Conservation (phyloP, 1,284 basidiomycete genomes). For the Naganishia cerealis region DNA sequence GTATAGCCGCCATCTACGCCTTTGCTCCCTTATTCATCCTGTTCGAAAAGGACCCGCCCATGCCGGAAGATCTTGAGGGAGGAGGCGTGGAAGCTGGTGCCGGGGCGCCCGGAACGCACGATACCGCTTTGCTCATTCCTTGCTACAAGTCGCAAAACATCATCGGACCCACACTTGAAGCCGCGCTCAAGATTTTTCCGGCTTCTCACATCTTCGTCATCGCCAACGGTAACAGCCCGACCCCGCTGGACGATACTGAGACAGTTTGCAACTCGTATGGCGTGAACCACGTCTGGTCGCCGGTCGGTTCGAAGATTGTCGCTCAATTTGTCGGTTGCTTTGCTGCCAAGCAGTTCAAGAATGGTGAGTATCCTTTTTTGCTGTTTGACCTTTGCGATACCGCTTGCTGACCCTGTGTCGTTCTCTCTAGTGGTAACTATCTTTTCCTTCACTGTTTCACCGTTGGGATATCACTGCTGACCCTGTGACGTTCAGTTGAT, state of each 20-base stretch:
- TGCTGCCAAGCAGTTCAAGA: slow-evolving; percentile 22
- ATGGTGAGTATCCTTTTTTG: neutral
- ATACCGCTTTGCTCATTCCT: slow-evolving; percentile 16
- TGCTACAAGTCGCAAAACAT: slow-evolving; percentile 20
- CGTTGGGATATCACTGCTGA: too few relatives aligned
- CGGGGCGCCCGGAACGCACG: slow-evolving; percentile 5
- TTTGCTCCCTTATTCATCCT: slow-evolving; percentile 17
- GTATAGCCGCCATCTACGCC: slow-evolving; percentile 17
- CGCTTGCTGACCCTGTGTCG: too few relatives aligned
- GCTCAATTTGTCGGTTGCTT: slow-evolving; percentile 25
- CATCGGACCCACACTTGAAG: slow-evolving; percentile 8
- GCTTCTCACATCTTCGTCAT: slow-evolving; percentile 16
- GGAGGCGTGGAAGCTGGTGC: slow-evolving; percentile 5
- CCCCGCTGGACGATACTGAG: slow-evolving; percentile 21
- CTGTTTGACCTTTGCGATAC: too few relatives aligned
- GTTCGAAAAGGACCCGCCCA: slow-evolving; percentile 25
- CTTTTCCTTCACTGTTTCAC: too few relatives aligned
- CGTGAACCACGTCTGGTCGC: slow-evolving; percentile 21
- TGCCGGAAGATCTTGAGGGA: neutral
- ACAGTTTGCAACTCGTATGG: slow-evolving; percentile 12
- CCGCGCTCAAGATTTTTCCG: slow-evolving; percentile 22
- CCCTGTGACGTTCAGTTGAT: neutral
- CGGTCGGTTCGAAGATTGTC: slow-evolving; percentile 22
- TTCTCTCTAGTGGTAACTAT: too few relatives aligned
- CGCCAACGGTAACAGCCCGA: slow-evolving; percentile 18